Base-by-base conservation (phyloP, 2,329 filamentous ascomycete genomes). In the Plectosphaerella sp. region DNA sequence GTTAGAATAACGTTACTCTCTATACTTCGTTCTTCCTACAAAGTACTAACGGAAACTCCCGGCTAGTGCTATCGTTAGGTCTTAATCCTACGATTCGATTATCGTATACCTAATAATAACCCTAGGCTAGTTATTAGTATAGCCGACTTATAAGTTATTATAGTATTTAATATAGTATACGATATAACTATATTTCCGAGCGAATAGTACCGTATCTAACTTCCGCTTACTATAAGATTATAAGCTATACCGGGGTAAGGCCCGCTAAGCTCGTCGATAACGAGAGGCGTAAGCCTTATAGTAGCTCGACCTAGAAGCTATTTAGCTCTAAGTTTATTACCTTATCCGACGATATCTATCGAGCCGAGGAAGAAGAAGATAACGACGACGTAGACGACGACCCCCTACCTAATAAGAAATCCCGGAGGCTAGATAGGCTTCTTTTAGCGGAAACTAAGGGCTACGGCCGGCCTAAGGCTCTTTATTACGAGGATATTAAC, bases 401-500 rank as follows among this genome's bases (percentile, higher is more conserved):
- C 36, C 51, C 28, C 20, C 18, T 4, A 12, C 35, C 48, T 22
- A 54, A 68, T 41, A 46, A 63, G 20, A 2, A 62, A 35, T 64
- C 56, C 7, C 50, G 54, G 37, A 25, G 60, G 18, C 51, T 67
- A 1, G 45, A 62, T 11, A 49, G 56, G n/a, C 53, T 66, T 10
- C 54, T 65, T 11, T 50, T 46, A 11, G 24, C 63, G 49, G 57
- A 67, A 57, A 58, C 45, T 16, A 45, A 42, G 7, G 37, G 54
- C 37, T 54, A 58, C 16, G 54, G 59, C 41, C 59, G 59, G 14
- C 60, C 55, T 0, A 67, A 66, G 51, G 58, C 59, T 18, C 59
- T 67, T 24, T 67, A 43, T 48, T 68, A 67, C 45, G 48, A 67
- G 54, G 63, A 67, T 20, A 64, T 67, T 18, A 42, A 49, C 7